These are phyloP conservation scores for Aspergillus terreus DNA, from an alignment of 2,329 filamentous ascomycete species.

Conservation along the genomic window DNA sequence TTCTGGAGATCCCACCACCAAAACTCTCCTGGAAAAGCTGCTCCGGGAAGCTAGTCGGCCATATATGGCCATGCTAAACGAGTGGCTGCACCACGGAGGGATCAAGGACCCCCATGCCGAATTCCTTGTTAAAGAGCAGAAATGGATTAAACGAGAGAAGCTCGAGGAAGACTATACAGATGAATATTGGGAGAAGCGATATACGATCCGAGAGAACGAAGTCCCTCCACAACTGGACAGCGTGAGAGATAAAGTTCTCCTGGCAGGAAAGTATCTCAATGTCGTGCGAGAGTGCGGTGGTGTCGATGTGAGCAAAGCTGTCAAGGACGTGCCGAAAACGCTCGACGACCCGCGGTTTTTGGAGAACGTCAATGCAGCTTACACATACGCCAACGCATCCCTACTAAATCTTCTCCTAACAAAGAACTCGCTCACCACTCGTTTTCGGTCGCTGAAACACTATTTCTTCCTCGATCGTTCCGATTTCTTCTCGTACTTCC, in stretches of 20 bases:
- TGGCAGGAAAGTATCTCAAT: constrained; percentile 96
- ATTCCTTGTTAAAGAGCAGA: constrained; percentile 92
- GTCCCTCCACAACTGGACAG: constrained; percentile 87
- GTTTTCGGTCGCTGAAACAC: constrained; percentile 88
- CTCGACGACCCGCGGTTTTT: constrained; percentile 91
- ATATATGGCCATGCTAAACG: constrained; percentile 98
- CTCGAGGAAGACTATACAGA: constrained; percentile 96
- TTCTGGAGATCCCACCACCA: constrained; percentile 88
- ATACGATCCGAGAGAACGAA: constrained; percentile 87
- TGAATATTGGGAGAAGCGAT: constrained; percentile 98
- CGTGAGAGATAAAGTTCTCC: constrained; percentile 88
- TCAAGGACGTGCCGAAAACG: constrained; percentile 81
- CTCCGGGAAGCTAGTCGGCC: constrained; percentile 85
- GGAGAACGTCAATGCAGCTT: constrained; percentile 93
- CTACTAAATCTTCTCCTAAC: constrained; percentile 87
- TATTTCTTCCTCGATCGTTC: constrained; percentile 99
- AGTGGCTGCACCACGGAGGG: constrained; percentile 94
- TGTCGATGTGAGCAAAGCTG: constrained; percentile 85
- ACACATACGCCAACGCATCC: constrained; percentile 92
- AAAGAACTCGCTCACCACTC: constrained; percentile 82
- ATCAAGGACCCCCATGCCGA: constrained; percentile 93
- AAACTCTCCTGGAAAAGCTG: constrained; percentile 74
- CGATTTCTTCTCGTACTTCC: constrained; percentile 97
- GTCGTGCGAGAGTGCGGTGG: constrained; percentile 96
- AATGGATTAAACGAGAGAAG: constrained; percentile 85